Conservation (phyloP, 2,329 filamentous ascomycete genomes). For the Ophioceras dolichostomum region DNA sequence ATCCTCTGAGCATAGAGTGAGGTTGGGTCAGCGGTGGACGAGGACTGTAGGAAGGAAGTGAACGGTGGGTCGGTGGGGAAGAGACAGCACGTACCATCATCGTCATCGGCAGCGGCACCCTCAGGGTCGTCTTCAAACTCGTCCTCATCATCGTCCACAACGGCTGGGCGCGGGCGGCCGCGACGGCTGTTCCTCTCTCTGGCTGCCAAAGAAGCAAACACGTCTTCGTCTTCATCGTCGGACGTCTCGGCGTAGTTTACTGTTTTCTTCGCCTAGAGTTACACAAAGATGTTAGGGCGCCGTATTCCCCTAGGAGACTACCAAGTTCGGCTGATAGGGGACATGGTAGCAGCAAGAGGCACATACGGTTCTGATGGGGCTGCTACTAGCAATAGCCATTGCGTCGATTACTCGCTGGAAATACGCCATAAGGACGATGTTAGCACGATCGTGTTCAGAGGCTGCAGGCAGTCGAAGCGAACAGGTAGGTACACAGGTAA, state of each 20-base stretch:
- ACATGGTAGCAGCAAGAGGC: too few species aligned
- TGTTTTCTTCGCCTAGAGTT: slow-evolving; percentile 34
- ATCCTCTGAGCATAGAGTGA: slow-evolving; percentile 35
- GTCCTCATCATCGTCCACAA: slow-evolving; percentile 56
- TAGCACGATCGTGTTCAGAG: not conserved
- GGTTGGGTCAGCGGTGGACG: not conserved
- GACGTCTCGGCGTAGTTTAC: slow-evolving; percentile 77
- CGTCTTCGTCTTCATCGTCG: slow-evolving; percentile 65
- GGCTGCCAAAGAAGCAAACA: slow-evolving; percentile 38
- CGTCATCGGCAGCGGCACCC: slow-evolving; percentile 48
- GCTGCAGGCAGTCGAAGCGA: too few species aligned
- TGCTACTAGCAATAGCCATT: slow-evolving; percentile 33
- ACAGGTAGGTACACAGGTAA: too few species aligned
- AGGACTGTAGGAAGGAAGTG: too few species aligned
- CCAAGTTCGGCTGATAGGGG: too few species aligned
- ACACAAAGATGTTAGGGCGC: too few species aligned
- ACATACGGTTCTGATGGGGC: slow-evolving; percentile 69
- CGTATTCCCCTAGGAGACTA: too few species aligned
- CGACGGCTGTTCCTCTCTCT: slow-evolving; percentile 24
- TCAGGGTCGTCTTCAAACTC: slow-evolving; percentile 52
- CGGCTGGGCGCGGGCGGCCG: slow-evolving; percentile 40
- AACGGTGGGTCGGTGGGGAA: not conserved
- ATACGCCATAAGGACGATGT: too few species aligned
- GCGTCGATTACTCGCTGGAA: slow-evolving; percentile 24
- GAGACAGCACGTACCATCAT: slow-evolving; percentile 37